Percentiles rank a stretch among this genome's conserved stretches.
Conservation (phyloP, 805 yeast genomes). For the Kodamaea neixiangensis region DNA sequence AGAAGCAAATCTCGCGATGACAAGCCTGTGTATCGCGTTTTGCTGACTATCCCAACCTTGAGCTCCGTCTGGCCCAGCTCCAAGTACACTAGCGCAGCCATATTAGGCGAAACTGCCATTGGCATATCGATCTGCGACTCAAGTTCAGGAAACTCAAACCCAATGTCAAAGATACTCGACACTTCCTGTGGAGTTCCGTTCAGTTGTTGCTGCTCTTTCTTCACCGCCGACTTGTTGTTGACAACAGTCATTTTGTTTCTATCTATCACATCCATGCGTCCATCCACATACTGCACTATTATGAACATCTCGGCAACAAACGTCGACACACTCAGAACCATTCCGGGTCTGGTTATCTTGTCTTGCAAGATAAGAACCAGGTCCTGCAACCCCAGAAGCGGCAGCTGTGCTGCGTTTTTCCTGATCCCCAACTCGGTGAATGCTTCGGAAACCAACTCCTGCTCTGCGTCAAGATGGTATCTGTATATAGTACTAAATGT, state of each 20-base stretch:
- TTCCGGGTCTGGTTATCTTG: constrained; percentile 26
- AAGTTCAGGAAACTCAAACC: constrained; percentile 47
- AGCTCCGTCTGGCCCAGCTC: constrained; percentile 17
- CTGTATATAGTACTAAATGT: constrained; percentile 26
- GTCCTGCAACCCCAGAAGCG: not conserved
- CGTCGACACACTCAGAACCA: constrained; percentile 31
- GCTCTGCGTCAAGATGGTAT: constrained; percentile 27
- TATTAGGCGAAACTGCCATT: constrained; percentile 51
- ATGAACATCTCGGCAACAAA: constrained; percentile 43
- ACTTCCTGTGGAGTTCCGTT: constrained; percentile 18
- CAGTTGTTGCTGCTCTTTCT: constrained; percentile 1
- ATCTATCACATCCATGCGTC: constrained; percentile 47
- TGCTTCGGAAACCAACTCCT: constrained; percentile 26
- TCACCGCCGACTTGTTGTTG: constrained; percentile 10
- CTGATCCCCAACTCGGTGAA: constrained; percentile 33
- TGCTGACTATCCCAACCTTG: constrained; percentile 23
- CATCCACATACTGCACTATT: constrained; percentile 42
- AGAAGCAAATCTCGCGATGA: constrained; percentile 37
- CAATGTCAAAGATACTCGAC: constrained; percentile 52
- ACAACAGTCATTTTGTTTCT: constrained; percentile 31
- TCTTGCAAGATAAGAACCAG: constrained; percentile 28
- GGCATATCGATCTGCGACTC: constrained; percentile 17
- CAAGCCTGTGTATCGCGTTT: constrained; percentile 12
- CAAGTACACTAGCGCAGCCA: constrained; percentile 41
- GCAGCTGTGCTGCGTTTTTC: constrained; percentile 14